Evolutionary conservation across 2,329 filamentous ascomycete genomes (phyloP).

Genomic region (Parastagonospora nodorum): DNA sequence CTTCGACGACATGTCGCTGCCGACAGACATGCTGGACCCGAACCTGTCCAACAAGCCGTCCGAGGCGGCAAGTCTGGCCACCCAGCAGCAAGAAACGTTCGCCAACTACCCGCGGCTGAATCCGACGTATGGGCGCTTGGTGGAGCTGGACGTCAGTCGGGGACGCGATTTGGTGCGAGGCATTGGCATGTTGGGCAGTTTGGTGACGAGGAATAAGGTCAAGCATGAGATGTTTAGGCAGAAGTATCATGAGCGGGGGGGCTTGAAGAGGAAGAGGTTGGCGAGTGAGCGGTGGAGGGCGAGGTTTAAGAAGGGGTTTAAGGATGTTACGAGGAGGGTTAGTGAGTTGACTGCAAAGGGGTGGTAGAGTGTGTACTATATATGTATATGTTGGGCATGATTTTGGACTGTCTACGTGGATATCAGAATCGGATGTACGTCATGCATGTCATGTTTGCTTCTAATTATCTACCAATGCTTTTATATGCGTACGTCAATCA

Average conservation of each 20-base stretch:
- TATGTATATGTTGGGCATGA: neutral
- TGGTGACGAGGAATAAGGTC: constrained; percentile 62
- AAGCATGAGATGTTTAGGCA: constrained; percentile 62
- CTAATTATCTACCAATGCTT: too few species aligned
- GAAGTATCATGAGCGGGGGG: constrained; percentile 74
- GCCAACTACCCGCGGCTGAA: constrained; percentile 42
- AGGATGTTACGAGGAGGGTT: constrained; percentile 66
- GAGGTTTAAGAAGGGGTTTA: constrained; percentile 73
- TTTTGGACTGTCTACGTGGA: too few species aligned
- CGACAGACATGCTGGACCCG: constrained; percentile 17
- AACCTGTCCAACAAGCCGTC: constrained; percentile 23
- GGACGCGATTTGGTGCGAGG: constrained; percentile 56
- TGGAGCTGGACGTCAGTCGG: constrained; percentile 39
- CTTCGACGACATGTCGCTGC: constrained; percentile 27
- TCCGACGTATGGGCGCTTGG: constrained; percentile 47
- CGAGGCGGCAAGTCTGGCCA: constrained; percentile 12
- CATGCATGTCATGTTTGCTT: neutral
- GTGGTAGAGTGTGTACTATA: constrained; percentile 60
- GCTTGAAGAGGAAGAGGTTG: constrained; percentile 77
- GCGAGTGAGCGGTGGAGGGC: constrained; percentile 70
- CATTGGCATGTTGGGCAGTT: constrained; percentile 49
- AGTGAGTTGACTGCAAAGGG: constrained; percentile 75
- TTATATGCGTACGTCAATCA: neutral
- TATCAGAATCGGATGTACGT: neutral
- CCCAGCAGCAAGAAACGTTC: constrained; percentile 26